A percentile compares a stretch with the other conserved stretches of the same genome.
These are phyloP conservation scores for Coemansia sp. DNA, from an alignment of 192 early-diverging fungal species.

Conservation along the genomic window DNA sequence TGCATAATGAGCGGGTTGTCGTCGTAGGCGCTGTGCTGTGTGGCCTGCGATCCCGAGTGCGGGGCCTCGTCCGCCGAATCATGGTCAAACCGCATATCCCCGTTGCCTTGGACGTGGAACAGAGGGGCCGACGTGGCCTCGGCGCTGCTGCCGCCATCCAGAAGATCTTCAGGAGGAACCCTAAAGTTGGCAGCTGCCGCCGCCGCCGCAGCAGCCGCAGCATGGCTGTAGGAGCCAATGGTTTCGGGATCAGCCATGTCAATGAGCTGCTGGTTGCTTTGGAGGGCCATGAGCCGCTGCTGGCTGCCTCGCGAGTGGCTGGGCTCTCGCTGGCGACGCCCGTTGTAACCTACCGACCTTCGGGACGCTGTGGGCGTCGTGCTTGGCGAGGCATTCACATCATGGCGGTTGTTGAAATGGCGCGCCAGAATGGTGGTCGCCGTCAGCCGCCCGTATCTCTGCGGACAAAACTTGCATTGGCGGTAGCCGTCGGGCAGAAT, in stretches of 20 bases:
- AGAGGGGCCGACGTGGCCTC: constrained; percentile 13
- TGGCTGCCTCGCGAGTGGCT: constrained; percentile 6
- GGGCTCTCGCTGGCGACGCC: not conserved
- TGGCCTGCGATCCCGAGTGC: constrained; percentile 35
- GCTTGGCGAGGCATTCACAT: constrained; percentile 21
- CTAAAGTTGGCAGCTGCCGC: constrained; percentile 23
- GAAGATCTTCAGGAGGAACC: constrained; percentile 13
- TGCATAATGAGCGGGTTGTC: constrained; percentile 46
- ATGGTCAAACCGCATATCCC: constrained; percentile 23
- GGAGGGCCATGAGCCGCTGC: constrained; percentile 4
- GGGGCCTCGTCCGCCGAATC: constrained; percentile 25
- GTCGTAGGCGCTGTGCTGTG: constrained; percentile 28
- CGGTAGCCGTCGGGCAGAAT: constrained; percentile 44
- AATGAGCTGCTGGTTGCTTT: constrained; percentile 11
- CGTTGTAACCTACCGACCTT: not conserved
- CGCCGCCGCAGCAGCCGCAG: constrained; percentile 35
- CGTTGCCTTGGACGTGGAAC: constrained; percentile 36
- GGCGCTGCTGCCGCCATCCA: not conserved
- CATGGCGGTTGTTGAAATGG: constrained; percentile 52
- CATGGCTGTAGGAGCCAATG: constrained; percentile 28
- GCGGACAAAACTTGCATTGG: constrained; percentile 50
- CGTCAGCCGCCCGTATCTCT: constrained; percentile 50
- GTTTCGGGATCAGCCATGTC: constrained; percentile 29
- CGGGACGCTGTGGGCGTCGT: constrained; percentile 24
- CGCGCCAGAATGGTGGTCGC: constrained; percentile 53